Base-by-base conservation (phyloP, 768 basidiomycete genomes). In the Ephemerocybe angulata region DNA sequence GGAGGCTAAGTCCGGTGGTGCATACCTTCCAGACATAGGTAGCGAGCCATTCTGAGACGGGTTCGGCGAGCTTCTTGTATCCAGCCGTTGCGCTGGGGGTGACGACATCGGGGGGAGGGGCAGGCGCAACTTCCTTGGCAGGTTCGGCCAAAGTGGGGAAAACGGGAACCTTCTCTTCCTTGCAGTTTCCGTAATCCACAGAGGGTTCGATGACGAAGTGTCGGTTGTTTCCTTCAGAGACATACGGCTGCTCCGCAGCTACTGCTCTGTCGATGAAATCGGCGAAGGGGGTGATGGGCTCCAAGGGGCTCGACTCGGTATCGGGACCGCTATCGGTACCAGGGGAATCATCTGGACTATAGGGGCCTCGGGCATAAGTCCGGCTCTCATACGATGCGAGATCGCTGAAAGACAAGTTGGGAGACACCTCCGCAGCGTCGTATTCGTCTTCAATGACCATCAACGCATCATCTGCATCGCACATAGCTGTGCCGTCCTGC, bases 11-110 rank as follows among this genome's bases (percentile, higher is more conserved):
- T 42, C 82, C 84, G n/a, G 85, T 86, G 15, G 86, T 87, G 65
- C 89, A 90, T 42, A 84, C 83, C 66, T 87, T 89, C 90, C 90
- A 92, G 15, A 90, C 83, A 64, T 87, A 92, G 50, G 77, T 77
- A 40, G 87, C 85, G 22, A 90, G 71, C 90, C 90, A 92, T 54
- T 87, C 85, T 3, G 90, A 81, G 57, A 92, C 73, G 17, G 89
- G 88, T 50, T 89, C 87, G 0, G 86, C 82, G 10, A 91, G 75
- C 62, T 83, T 87, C 74, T 80, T 85, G 74, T 90, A 90, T 8
- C 76, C 72, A 22, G 72, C 62, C 11, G 79, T 79, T 35, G 85
- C 78, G 59, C 75, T 76, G 12, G 80, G 76, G 27, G 79, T 75
- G 35, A 76, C 68, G 21, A 78, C 68, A 53, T 82, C 80, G 37